These are phyloP conservation scores for Hygrocybe coccinea DNA, from an alignment of 768 basidiomycete genomes.

Conservation along the genomic window DNA sequence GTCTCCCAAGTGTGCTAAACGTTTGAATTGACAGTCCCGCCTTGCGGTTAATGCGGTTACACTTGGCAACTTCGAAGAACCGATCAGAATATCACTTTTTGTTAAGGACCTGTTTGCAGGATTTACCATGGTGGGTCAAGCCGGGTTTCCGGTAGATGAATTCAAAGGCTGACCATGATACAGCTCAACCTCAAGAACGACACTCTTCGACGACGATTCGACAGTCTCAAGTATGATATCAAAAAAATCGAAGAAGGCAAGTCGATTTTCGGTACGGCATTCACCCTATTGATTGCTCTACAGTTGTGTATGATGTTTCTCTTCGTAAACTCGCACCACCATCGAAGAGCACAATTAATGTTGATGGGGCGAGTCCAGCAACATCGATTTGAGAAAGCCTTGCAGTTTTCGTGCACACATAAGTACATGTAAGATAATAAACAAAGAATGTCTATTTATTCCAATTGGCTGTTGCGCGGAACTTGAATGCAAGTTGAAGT, in stretches of 20 bases:
- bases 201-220: conserved; percentile 65
- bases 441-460: too few species aligned
- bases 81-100: conserved; percentile 70
- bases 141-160: too few species aligned
- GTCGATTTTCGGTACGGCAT: conserved; percentile 11
- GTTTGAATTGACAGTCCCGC: conserved; percentile 53
- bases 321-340: conserved; percentile 52
- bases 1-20: not conserved
- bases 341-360: not conserved
- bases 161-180: not conserved
- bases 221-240: conserved; percentile 80
- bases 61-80: conserved; percentile 73
- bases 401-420: too few species aligned
- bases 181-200: conserved; percentile 85
- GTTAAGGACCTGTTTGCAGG: conserved; percentile 81
- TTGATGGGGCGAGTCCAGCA: not conserved
- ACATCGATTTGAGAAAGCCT: too few species aligned
- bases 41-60: conserved; percentile 81
- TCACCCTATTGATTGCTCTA: conserved; percentile 5
- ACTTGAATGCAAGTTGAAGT: too few species aligned
- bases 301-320: conserved; percentile 84
- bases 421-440: too few species aligned
- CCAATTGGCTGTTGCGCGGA: too few species aligned
- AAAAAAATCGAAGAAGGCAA: conserved; percentile 86
- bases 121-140: conserved; percentile 76